Conservation (phyloP, 1,139 yeast species). For the Suhomyces coccinellae region DNA sequence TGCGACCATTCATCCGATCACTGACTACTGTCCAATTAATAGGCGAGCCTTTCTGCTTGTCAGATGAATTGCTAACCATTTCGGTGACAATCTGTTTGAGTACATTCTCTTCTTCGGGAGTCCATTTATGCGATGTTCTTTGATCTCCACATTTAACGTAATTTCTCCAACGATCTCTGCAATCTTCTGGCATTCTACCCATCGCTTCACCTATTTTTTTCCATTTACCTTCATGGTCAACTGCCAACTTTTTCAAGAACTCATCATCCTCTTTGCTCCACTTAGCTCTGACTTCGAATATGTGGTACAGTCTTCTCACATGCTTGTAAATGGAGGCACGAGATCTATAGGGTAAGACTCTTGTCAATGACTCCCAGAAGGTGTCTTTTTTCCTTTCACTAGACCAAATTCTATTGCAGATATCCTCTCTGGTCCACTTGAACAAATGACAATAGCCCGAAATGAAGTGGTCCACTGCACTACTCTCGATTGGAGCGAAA, state of each 20-base stretch:
- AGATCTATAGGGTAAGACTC: constrained; percentile 78
- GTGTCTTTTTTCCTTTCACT: constrained; percentile 80
- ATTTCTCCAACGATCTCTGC: constrained; percentile 94
- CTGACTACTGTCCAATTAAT: constrained; percentile 91
- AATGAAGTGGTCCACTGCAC: constrained; percentile 71
- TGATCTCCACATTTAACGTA: constrained; percentile 85
- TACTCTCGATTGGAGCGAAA: constrained; percentile 65
- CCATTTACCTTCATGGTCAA: constrained; percentile 80
- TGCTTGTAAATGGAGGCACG: constrained; percentile 90
- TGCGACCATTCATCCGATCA: constrained; percentile 82
- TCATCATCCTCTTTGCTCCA: constrained; percentile 85
- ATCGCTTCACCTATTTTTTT: constrained; percentile 71
- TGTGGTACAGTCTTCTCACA: constrained; percentile 84
- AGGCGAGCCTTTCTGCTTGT: constrained; percentile 22
- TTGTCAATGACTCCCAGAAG: constrained; percentile 82
- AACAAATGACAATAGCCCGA: constrained; percentile 64
- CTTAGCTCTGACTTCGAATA: constrained; percentile 81
- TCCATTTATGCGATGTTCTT: constrained; percentile 79
- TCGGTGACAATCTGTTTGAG: constrained; percentile 57
- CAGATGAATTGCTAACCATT: constrained; percentile 29
- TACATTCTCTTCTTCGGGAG: constrained; percentile 64
- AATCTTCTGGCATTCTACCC: constrained; percentile 97
- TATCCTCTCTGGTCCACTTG: constrained; percentile 61
- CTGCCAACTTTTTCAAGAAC: constrained; percentile 59
- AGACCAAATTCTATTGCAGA: constrained; percentile 86